Base-by-base conservation (phyloP, 768 basidiomycete species). In the Ramaria sp. region DNA sequence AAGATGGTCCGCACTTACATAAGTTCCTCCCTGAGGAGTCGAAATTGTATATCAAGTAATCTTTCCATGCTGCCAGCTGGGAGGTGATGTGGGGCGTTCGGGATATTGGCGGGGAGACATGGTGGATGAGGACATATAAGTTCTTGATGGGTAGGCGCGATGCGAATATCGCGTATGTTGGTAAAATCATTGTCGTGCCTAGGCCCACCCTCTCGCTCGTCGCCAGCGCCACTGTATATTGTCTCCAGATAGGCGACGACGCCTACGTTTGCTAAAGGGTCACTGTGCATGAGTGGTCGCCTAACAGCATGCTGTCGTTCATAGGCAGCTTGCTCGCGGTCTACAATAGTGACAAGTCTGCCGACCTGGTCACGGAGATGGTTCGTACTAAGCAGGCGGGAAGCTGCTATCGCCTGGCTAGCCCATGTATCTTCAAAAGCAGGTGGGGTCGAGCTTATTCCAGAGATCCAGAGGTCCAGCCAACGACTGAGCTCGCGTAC, bases 21-120 rank as follows among this genome's bases (percentile, higher is more conserved):
- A 17, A 85, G 68, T 56, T 90, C 88, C 60, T 88, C 88, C 38
- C 88, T 73, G 37, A 90, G 69, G 0, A 89, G 73, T 34, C 88
- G 79, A 66, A 86, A 90, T 61, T 90, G 86, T 3, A 84, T 77
- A 57, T 91, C 88, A 11, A 88, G 69, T 20, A 83, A 70, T 7
- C 81, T 72, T 55, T 84, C 75, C 78, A 89, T 86, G 22, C 79
- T 80, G 15, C 75, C 74, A 3, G 67, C 60, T 0, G 78, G 78
- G 12, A 76, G 73, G 54, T 77, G 84, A 62, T 87, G 86, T 0
- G 84, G 86, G 0, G 83, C 86, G 1, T 70, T 73, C 19, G 71
- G 75, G 1, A 83, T 64, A 61, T 78, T 83, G 0, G 75, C 79
- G 0, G 88, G 88, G 0, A 90, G 68, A 63, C 78, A 88, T 0